A percentile compares a stretch with the other conserved stretches of the same genome.
Evolutionary conservation across 345 rosid genomes (phyloP).

Genomic region (Citrus medica): DNA sequence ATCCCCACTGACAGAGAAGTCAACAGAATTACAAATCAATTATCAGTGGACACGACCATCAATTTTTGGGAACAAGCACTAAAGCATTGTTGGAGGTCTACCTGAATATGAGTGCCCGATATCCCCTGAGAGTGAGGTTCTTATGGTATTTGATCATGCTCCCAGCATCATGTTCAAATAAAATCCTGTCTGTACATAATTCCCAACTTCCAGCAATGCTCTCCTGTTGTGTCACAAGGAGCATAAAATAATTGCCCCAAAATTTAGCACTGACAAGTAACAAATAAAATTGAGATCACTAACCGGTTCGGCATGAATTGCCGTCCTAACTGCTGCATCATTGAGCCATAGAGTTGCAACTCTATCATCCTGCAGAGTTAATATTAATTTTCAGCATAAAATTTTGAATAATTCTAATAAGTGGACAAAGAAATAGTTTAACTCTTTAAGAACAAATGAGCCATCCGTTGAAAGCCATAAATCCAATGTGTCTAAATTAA

Average conservation of each 20-base stretch:
- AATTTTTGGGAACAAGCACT: neutral
- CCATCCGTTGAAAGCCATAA: neutral
- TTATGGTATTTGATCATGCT: constrained; percentile 85
- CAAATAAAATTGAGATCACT: constrained; percentile 9
- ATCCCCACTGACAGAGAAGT: constrained; percentile 59
- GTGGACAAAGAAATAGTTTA: neutral
- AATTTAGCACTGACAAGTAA: neutral
- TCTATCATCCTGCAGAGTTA: constrained; percentile 54
- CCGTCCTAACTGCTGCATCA: constrained; percentile 63
- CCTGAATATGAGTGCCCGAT: constrained; percentile 85
- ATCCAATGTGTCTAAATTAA: neutral
- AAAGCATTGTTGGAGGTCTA: constrained; percentile 14
- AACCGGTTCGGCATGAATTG: constrained; percentile 64
- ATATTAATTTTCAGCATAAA: neutral
- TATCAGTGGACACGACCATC: neutral
- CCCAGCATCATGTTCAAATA: constrained; percentile 45
- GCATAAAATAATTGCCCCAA: neutral
- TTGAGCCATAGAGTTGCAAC: constrained; percentile 81
- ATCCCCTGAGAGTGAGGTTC: constrained; percentile 72
- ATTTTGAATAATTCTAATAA: neutral
- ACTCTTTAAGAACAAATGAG: neutral
- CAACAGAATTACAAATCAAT: neutral
- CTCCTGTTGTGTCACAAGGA: constrained; percentile 27
- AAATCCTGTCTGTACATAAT: constrained; percentile 42
- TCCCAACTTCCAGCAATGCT: constrained; percentile 47